phyloP scores from a whole-genome alignment of 2,329 filamentous ascomycete species.

The Tolypocladium capitatum region DNA sequence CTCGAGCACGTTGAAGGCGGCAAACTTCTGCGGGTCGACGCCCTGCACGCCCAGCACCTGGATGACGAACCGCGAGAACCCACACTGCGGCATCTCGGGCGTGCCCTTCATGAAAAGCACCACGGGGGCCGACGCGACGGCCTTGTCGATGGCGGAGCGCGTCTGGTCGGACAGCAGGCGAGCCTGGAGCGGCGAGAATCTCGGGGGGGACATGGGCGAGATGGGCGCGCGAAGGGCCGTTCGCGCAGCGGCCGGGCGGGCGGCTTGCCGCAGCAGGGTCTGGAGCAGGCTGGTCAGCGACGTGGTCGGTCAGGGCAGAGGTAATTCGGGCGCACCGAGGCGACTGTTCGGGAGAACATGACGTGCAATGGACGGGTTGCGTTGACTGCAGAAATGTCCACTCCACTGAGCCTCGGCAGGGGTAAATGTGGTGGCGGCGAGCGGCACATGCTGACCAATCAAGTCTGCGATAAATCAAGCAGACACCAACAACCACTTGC shows the following conservation, averaged over 20 bases:
- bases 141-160: conserved; percentile 75
- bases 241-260: conserved; percentile 18
- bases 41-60: conserved; percentile 92
- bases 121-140: conserved; percentile 74
- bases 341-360: conserved; percentile 13
- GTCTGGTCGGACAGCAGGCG: conserved; percentile 73
- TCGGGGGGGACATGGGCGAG: conserved; percentile 6
- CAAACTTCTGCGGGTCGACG: conserved; percentile 89
- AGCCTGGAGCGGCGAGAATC: conserved; percentile 25
- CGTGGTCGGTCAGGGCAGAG: no score
- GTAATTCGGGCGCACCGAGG: conserved; percentile 7
- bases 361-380: not conserved
- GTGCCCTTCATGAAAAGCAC: conserved; percentile 99
- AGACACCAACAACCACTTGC: not conserved
- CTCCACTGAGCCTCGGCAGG: not conserved
- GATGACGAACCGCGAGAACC: conserved; percentile 88
- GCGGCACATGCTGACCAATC: conserved; percentile 1
- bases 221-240: conserved; percentile 8
- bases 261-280: conserved; percentile 24
- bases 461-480: not conserved
- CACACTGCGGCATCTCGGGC: conserved; percentile 88
- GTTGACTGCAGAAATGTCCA: not conserved
- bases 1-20: conserved; percentile 95
- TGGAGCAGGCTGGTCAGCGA: conserved; percentile 5
- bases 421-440: not conserved